phyloP scores from a whole-genome alignment of 139 green algal species.

The Chlorella sp. region DNA sequence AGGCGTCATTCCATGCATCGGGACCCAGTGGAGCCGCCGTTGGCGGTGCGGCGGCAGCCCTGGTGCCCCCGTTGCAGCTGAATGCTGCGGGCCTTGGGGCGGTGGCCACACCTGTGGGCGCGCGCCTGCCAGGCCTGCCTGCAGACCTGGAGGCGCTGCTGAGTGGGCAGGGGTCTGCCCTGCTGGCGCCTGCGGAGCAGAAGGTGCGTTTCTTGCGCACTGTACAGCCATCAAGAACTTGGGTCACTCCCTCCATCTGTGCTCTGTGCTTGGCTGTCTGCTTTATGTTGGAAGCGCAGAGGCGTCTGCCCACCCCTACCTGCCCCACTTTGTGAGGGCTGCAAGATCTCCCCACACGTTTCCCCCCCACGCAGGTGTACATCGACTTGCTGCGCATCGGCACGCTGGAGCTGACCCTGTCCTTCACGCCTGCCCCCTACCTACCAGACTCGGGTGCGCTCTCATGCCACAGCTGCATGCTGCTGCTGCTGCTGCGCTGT shows the following conservation, averaged over 20 bases:
- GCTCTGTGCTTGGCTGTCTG: no score
- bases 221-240: no score
- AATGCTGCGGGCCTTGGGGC: neutral
- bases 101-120: neutral
- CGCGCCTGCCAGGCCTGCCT: neutral
- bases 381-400: slow-evolving; percentile 67
- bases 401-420: slow-evolving; percentile 59
- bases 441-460: slow-evolving; percentile 20
- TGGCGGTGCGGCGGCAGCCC: no score
- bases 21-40: neutral
- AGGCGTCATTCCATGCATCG: neutral
- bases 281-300: no score
- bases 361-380: slow-evolving; percentile 62
- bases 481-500: no score
- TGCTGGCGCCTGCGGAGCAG: slow-evolving; percentile 3
- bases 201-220: no score
- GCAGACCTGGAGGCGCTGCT: slow-evolving; percentile 29
- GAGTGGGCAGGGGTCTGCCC: neutral
- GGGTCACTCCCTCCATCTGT: no score
- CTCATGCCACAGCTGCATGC: neutral
- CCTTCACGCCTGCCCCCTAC: slow-evolving; percentile 66
- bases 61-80: neutral
- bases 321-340: no score
- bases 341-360: no score
- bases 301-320: no score